Evolutionary conservation across 1,139 yeast species (phyloP).

Genomic region (Nakaseomyces bracarensis): DNA sequence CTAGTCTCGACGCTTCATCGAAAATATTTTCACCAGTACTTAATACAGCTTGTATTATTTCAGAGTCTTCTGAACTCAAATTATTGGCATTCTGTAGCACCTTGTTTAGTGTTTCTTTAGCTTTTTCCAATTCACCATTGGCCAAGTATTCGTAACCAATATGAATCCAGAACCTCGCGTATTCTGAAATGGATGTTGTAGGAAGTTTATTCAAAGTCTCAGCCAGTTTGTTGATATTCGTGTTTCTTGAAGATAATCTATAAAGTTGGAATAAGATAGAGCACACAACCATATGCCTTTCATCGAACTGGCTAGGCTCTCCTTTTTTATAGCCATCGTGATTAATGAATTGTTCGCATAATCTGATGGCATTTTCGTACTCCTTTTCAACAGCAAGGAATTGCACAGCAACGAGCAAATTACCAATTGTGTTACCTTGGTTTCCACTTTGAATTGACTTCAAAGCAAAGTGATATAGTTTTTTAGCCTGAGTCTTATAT

Average conservation of each 20-base stretch:
- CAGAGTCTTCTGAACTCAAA: conserved; percentile 8
- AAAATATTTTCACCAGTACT: conserved; percentile 13
- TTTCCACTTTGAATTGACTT: conserved; percentile 17
- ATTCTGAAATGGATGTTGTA: conserved; percentile 2
- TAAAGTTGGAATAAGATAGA: conserved; percentile 25
- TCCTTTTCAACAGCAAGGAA: conserved; percentile 23
- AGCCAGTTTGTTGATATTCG: conserved; percentile 18
- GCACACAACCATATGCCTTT: conserved; percentile 14
- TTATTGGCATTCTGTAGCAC: background rate
- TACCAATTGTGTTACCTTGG: conserved; percentile 19
- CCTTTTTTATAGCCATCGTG: conserved; percentile 8
- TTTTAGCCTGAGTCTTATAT: conserved; percentile 27
- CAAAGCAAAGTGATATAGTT: conserved; percentile 16
- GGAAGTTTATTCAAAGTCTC: conserved; percentile 11
- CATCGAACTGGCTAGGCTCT: conserved; percentile 6
- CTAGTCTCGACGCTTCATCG: conserved; percentile 34
- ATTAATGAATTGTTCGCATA: conserved; percentile 23
- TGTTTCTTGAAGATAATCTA: conserved; percentile 18
- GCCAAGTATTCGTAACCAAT: conserved; percentile 42
- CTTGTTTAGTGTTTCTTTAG: conserved; percentile 23
- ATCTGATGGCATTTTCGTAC: conserved; percentile 26
- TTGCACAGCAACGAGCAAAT: conserved; percentile 23
- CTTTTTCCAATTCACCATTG: conserved; percentile 29
- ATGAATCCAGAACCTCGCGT: conserved; percentile 36
- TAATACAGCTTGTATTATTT: conserved; percentile 15